Evolutionary conservation across 306 rosid genomes (phyloP).

Genomic region (Begonia loranthoides): DNA sequence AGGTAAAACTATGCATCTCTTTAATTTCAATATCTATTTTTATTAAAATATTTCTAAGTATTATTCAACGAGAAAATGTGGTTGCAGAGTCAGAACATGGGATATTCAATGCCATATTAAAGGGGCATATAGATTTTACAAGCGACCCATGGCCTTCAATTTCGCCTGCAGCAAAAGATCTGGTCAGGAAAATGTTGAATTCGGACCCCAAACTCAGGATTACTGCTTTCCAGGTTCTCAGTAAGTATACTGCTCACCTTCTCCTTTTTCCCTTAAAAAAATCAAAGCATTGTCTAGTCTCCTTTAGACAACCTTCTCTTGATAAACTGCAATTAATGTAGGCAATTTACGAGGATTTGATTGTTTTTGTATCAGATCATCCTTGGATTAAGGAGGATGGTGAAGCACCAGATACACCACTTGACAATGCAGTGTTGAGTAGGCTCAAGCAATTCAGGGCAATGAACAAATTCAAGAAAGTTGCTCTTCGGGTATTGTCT

Average conservation of each 20-base stretch:
- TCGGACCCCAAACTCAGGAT: slow-evolving; percentile 79
- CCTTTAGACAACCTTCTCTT: too few relatives aligned
- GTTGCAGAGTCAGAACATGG: slow-evolving; percentile 87
- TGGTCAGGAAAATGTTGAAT: slow-evolving; percentile 80
- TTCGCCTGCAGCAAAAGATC: slow-evolving; percentile 81
- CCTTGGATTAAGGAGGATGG: slow-evolving; percentile 99
- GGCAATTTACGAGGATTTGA: too few relatives aligned
- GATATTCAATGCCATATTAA: slow-evolving; percentile 74
- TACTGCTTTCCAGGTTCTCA: slow-evolving; percentile 74
- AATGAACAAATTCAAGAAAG: slow-evolving; percentile 95
- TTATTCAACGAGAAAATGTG: too few relatives aligned
- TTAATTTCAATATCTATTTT: too few relatives aligned
- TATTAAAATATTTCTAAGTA: too few relatives aligned
- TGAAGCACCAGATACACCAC: slow-evolving; percentile 93
- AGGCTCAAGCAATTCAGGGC: slow-evolving; percentile 97
- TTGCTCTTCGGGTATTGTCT: slow-evolving; percentile 58
- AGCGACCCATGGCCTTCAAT: slow-evolving; percentile 94
- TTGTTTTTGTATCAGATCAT: slow-evolving; percentile 29
- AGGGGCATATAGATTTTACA: slow-evolving; percentile 64
- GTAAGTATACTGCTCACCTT: slow-evolving; percentile 20
- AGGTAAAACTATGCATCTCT: too few relatives aligned
- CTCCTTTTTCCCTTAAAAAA: too few relatives aligned
- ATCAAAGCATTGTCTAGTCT: too few relatives aligned
- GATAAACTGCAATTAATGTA: too few relatives aligned
- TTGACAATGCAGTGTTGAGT: slow-evolving; percentile 83